A percentile compares a stretch with the other conserved stretches of the same genome.
These are phyloP conservation scores for Podosphaera leucotricha DNA, from an alignment of 2,329 filamentous ascomycete species.

Conservation along the genomic window DNA sequence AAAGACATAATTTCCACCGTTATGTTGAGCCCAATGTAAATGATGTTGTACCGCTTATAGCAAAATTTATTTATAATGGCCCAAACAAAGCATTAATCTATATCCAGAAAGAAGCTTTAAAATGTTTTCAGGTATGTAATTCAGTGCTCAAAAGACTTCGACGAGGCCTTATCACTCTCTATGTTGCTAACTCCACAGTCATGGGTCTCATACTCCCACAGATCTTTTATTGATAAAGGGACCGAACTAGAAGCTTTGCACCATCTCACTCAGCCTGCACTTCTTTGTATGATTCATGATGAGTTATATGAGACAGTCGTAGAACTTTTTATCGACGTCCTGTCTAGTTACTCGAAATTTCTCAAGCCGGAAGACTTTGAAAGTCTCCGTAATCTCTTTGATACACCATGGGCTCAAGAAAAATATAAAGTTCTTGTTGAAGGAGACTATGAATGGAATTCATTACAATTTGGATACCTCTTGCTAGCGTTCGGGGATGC, in stretches of 20 bases:
- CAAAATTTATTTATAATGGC: slow-evolving; percentile 17
- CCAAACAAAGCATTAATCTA: slow-evolving; percentile 20
- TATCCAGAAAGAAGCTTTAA: slow-evolving; percentile 30
- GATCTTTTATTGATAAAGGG: slow-evolving; percentile 31
- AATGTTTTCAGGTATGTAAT: slow-evolving; percentile 31
- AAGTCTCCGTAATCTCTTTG: slow-evolving; percentile 33
- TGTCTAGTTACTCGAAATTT: slow-evolving; percentile 41
- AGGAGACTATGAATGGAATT: slow-evolving; percentile 39
- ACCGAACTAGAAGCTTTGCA: slow-evolving; percentile 34
- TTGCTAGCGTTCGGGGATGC: slow-evolving; percentile 47
- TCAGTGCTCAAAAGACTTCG: background rate
- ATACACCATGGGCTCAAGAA: slow-evolving; percentile 32
- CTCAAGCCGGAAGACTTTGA: slow-evolving; percentile 34
- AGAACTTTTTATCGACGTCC: slow-evolving; percentile 39
- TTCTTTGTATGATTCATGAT: slow-evolving; percentile 35
- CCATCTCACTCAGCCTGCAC: slow-evolving; percentile 32
- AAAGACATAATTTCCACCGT: slow-evolving; percentile 23
- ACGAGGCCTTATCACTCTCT: background rate
- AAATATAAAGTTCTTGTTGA: slow-evolving; percentile 30
- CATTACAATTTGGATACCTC: slow-evolving; percentile 40
- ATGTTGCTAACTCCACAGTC: slow-evolving; percentile 22
- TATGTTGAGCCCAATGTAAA: slow-evolving; percentile 27
- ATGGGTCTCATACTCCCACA: slow-evolving; percentile 53
- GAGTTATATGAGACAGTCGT: slow-evolving; percentile 34
- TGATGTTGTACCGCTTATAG: slow-evolving; percentile 25